Base-by-base conservation (phyloP, 768 basidiomycete genomes). In the Rubroboletus pulcherrimus region DNA sequence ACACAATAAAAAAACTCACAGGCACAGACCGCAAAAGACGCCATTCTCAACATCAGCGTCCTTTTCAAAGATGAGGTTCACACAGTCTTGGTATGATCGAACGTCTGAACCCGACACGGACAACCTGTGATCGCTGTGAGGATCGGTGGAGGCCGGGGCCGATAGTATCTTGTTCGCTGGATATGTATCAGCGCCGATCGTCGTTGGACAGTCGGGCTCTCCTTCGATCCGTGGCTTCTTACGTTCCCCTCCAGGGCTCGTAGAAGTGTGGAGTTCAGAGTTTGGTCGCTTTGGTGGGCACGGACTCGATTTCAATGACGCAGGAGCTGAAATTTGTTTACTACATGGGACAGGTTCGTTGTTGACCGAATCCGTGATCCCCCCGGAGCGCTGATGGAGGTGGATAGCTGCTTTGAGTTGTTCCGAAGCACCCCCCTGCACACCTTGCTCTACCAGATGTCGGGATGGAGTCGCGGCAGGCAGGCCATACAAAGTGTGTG, bases 11-110 rank as follows among this genome's bases (percentile, higher is more conserved):
- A 29, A 29, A 48, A 75, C 83, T 67, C 51, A 83, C 85, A 70
- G 60, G 78, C 85, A 86, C 35, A 83, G 70, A 47, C 64, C 71
- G 54, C 84, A 86, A 40, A 71, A 73, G 12, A 63, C 50, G 12
- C 68, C 70, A 41, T 66, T 40, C 50, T 61, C 55, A 24, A 71
- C 35, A 35, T 73, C 55, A 24, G 70, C 70, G 34, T 74, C 71
- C 49, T 57, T 57, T 48, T 68, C 71, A 47, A 73, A 75, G 53
- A 72, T 69, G 43, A 67, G 49, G 39, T 66, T 46, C 24, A 83
- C 76, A 26, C 83, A 71, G 11, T 74, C 75, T 51, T 70, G 71
- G 21, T 81, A 63, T 52, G 81, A 76, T 53, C 78, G 76, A 24
- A 71, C 40, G 24, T 69, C 51, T 12, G 55, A 49, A 46, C 19